phyloP scores from a whole-genome alignment of 495 filamentous ascomycete species.

The Hypoxylon fragiforme region DNA sequence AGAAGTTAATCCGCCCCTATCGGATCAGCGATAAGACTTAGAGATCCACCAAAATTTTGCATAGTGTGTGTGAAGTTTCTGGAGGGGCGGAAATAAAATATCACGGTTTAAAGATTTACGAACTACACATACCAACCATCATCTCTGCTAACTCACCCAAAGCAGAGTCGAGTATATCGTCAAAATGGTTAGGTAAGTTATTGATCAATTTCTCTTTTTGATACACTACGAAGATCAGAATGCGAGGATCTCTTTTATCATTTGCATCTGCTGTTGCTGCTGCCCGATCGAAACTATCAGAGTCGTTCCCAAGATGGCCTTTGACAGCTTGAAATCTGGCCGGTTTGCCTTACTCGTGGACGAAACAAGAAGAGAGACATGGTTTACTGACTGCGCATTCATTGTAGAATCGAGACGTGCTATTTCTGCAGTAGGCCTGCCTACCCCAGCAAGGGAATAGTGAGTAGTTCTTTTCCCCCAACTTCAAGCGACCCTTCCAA shows the following conservation, averaged over 20 bases:
- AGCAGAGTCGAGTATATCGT: constrained; percentile 10
- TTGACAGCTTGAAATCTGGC: constrained; percentile 1
- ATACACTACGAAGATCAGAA: no score
- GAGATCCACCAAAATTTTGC: constrained; percentile 24
- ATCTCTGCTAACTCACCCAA: constrained; percentile 1
- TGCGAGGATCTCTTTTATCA: no score
- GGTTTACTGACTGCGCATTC: constrained; percentile 23
- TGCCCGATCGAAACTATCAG: not conserved
- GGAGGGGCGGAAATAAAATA: constrained; percentile 26
- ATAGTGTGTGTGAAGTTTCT: constrained; percentile 17
- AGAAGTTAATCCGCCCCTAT: constrained; percentile 39
- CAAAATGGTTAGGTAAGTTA: constrained; percentile 49
- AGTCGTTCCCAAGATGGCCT: not conserved
- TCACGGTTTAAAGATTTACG: constrained; percentile 5
- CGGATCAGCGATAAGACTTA: constrained; percentile 6
- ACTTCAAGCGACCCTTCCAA: not conserved
- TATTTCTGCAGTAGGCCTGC: constrained; percentile 86
- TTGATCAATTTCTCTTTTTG: not conserved
- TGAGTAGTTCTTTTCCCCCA: constrained; percentile 37
- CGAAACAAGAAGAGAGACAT: not conserved
- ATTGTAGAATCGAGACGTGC: constrained; percentile 70
- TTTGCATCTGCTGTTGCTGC: no score
- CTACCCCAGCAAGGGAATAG: constrained; percentile 87
- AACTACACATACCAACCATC: constrained; percentile 1
- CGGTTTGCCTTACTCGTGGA: no score